Base-by-base conservation (phyloP, 2,329 filamentous ascomycete genomes). In the Sporothrix curviconia region DNA sequence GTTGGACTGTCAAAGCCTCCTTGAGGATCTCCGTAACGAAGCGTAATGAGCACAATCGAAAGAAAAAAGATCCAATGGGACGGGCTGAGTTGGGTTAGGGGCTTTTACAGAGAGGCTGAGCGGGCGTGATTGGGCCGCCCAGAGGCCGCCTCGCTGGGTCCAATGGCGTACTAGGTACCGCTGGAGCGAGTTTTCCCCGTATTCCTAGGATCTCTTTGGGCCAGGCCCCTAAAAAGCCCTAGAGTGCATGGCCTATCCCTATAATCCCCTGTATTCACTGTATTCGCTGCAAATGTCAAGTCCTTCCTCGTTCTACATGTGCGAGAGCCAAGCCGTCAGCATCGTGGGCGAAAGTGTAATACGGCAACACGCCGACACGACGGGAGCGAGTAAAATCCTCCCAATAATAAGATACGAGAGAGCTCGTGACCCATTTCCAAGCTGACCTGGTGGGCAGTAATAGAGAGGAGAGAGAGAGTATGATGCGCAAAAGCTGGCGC, bases 81-180 rank as follows among this genome's bases (percentile, higher is more conserved):
- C 47, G 37, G 47, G 47, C 47, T 30, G 47, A 37, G 47, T 37
- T n/a, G n/a, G 19, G 28, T 8, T 17, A 17, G 37, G 22, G 37
- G 37, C 37, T 40, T 19, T n/a, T n/a, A n/a, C n/a, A n/a, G n/a
- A 22, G 49, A 30, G 49, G 49, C 49, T 30, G 49, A 53, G 50
- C 37, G 25, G 24, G n/a, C 9, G 36, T 53, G 50, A 53, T 43
- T 53, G 50, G 50, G 22, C 36, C 36, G 49, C 50, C 50, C 30
- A 52, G 50, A 53, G 50, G 50, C 50, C 50, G 50, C 50, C 50
- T 32, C 42, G 37, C 24, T 53, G n/a, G 22, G 28, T 42, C 28
- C 50, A 32, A 37, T 14, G 50, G n/a, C n/a, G n/a, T n/a, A n/a
- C n/a, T n/a, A n/a, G n/a, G n/a, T n/a, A n/a, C n/a, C n/a, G n/a